Evolutionary conservation across 805 yeast genomes (phyloP).

Genomic region (Hanseniaspora mollemarum): DNA sequence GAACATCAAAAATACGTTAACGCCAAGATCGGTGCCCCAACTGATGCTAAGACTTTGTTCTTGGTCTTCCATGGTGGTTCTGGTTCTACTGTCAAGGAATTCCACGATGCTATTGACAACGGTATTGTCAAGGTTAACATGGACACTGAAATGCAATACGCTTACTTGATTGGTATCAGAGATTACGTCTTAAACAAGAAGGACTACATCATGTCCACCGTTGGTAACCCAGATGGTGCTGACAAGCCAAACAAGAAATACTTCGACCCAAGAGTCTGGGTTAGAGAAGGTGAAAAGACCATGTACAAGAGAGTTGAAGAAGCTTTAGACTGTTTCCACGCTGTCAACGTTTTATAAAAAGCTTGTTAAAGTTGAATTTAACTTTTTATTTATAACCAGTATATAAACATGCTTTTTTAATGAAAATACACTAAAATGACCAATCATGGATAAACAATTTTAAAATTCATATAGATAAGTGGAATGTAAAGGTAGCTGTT

Average conservation of each 20-base stretch:
- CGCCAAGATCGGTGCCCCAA: slow-evolving; percentile 44
- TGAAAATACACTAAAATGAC: neutral
- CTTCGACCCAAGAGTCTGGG: slow-evolving; percentile 99
- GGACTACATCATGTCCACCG: slow-evolving; percentile 79
- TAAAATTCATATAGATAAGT: neutral
- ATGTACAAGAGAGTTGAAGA: slow-evolving; percentile 76
- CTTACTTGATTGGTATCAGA: slow-evolving; percentile 93
- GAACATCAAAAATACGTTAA: slow-evolving; percentile 88
- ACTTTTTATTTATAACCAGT: neutral
- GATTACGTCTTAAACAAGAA: slow-evolving; percentile 92
- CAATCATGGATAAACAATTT: neutral
- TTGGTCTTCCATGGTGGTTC: slow-evolving; percentile 99
- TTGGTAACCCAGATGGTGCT: slow-evolving; percentile 98
- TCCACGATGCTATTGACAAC: slow-evolving; percentile 74
- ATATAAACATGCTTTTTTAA: slow-evolving; percentile 5
- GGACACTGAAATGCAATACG: slow-evolving; percentile 98
- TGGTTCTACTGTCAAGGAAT: slow-evolving; percentile 88
- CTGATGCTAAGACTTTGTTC: slow-evolving; percentile 62
- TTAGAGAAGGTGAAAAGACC: slow-evolving; percentile 99
- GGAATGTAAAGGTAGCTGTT: too few relatives aligned
- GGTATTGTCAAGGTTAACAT: slow-evolving; percentile 99
- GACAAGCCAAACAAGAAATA: slow-evolving; percentile 99
- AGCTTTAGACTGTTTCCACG: slow-evolving; percentile 79
- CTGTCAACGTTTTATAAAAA: slow-evolving; percentile 25
- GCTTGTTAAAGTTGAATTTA: neutral